Evolutionary conservation across 2,329 filamentous ascomycete species (phyloP), one percentile per base, ranked within the genome.

Genomic region (Fusarium subtropicale): DNA sequence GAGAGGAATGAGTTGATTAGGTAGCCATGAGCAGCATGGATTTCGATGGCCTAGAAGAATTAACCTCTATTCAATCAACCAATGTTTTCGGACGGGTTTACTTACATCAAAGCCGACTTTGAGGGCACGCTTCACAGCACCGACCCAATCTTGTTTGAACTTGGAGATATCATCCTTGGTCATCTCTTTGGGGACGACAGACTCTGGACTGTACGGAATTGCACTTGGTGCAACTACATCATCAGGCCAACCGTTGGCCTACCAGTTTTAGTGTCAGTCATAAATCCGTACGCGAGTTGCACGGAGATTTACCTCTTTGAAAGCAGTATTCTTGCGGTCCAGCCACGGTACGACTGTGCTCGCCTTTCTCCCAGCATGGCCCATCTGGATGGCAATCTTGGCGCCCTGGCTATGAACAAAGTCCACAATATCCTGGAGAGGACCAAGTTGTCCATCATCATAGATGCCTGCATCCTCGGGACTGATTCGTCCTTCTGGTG

Each of bases 391-490:
- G 15, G 85, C 90, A 61, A 92, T 89, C 51, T 88, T 85, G 74
- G 89, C 87, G 68, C 81, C 83, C 75, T 92, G 90, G 20, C 83
- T 85, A 31, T 75, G 73, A 0, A 86, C 87, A 60, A 92, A 92
- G 45, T 92, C 89, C 3, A 89, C 85, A 11, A 90, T 83, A 31
- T 83, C 81, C 65, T 81, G 84, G 46, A 91, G 77, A 0, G 84
- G 84, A 62, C 83, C 88, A 57, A 91, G 88, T 70, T 94, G 91
- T 2, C 83, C 85, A 75, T 94, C 91, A 61, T 89, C 84, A 91
- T 91, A 94, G 4, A 94, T 76, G 0, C 91, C 90, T 13, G 79
- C 76, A 71, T 92, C 90, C 72, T 92, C 83, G 0, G 91, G 91
- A 0, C 90, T 92, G 78, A 93, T 93, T 24, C 92, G 85, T 12